Evolutionary conservation across 1,284 basidiomycete genomes (phyloP).

Genomic region (Sporisorium exsertum): DNA sequence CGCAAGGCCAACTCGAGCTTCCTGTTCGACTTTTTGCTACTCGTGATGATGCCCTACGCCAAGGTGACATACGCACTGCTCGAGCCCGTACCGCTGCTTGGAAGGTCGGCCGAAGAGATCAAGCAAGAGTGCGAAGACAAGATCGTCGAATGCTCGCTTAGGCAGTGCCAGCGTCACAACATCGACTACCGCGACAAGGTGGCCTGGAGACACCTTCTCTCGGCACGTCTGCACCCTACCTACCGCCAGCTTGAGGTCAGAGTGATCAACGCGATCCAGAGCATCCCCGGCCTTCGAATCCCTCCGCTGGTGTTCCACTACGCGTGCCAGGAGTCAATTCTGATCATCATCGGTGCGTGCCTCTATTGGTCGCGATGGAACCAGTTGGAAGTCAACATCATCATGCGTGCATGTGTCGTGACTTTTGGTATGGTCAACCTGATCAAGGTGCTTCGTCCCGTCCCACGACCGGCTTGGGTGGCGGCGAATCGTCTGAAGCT

Average conservation of each 20-base stretch:
- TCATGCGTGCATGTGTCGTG: slow-evolving; percentile 29
- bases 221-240: slow-evolving; percentile 27
- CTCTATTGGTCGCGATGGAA: slow-evolving; percentile 33
- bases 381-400: slow-evolving; percentile 25
- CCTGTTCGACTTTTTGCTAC: slow-evolving; percentile 29
- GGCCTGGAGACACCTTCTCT: slow-evolving; percentile 25
- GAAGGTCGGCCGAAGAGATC: slow-evolving; percentile 24
- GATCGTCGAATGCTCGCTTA: slow-evolving; percentile 32
- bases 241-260: slow-evolving; percentile 25
- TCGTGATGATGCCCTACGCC: slow-evolving; percentile 36
- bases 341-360: slow-evolving; percentile 23
- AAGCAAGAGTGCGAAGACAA: slow-evolving; percentile 18
- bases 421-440: slow-evolving; percentile 28
- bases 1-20: slow-evolving; percentile 37
- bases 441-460: slow-evolving; percentile 26
- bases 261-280: slow-evolving; percentile 25
- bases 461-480: slow-evolving; percentile 33
- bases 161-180: slow-evolving; percentile 26
- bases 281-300: slow-evolving; percentile 19
- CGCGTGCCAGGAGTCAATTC: slow-evolving; percentile 18
- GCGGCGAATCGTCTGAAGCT: slow-evolving; percentile 27
- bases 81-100: slow-evolving; percentile 20
- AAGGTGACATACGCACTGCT: slow-evolving; percentile 30
- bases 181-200: slow-evolving; percentile 37
- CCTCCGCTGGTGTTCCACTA: slow-evolving; percentile 25